Percentiles rank a stretch among this genome's conserved stretches.
phyloP scores from a whole-genome alignment of 208 protist species.

The Vickermania spadyakhi region DNA sequence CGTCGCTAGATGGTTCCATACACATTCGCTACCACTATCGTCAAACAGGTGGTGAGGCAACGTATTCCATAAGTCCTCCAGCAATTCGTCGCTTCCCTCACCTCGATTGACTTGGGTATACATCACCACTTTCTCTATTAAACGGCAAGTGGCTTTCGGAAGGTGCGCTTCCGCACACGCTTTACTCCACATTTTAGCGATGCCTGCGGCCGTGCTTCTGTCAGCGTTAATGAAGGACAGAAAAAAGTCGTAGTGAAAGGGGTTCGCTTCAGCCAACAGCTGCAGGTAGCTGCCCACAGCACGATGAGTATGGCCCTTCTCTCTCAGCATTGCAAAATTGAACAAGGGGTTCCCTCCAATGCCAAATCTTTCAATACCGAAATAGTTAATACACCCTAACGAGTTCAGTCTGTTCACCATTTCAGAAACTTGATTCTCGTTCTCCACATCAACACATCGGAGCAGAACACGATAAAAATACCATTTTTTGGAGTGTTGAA shows the following conservation, averaged over 20 bases:
- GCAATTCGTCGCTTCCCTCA: conserved; percentile 4
- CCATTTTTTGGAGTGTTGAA: background rate
- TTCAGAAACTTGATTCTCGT: conserved; percentile 13
- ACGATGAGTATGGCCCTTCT: conserved; percentile 16
- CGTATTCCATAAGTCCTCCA: conserved; percentile 22
- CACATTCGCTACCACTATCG: conserved; percentile 43
- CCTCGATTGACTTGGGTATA: conserved; percentile 14
- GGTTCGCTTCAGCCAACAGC: conserved; percentile 47
- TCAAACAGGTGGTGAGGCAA: conserved; percentile 9
- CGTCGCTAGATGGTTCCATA: conserved; percentile 82
- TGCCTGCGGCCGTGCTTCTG: conserved; percentile 20
- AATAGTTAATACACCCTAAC: conserved; percentile 80
- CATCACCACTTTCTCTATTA: conserved; percentile 20
- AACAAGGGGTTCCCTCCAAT: conserved; percentile 44
- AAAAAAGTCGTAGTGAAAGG: conserved; percentile 50
- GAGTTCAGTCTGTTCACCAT: conserved; percentile 16
- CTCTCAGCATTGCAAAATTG: conserved; percentile 38
- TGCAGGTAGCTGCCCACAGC: conserved; percentile 49
- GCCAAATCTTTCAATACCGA: conserved; percentile 59
- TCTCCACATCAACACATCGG: conserved; percentile 42
- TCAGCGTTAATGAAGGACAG: conserved; percentile 58
- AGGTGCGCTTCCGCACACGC: conserved; percentile 20
- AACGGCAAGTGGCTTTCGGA: conserved; percentile 10
- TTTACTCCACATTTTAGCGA: conserved; percentile 34
- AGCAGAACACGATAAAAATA: conserved; percentile 57